phyloP scores from a whole-genome alignment of 768 basidiomycete species.

The Termitomyces titanicus region DNA sequence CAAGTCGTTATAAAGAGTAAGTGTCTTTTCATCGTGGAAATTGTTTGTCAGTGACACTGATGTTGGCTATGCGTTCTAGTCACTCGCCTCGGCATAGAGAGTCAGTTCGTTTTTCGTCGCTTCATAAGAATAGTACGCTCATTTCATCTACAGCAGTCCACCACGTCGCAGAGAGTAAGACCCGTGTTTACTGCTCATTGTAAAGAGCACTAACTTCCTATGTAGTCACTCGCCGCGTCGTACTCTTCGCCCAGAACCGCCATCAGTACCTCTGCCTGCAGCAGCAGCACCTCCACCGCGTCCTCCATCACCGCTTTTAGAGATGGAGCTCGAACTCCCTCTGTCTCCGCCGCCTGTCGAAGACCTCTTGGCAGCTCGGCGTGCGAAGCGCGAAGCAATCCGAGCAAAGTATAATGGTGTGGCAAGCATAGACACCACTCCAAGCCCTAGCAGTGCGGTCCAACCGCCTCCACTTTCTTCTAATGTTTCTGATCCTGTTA shows the following conservation, averaged over 20 bases:
- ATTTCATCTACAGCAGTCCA: neutral
- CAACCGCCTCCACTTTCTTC: constrained; percentile 62
- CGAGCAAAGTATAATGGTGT: constrained; percentile 68
- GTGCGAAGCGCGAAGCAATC: constrained; percentile 73
- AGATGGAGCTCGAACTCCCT: constrained; percentile 53
- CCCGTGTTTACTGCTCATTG: neutral
- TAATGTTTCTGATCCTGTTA: constrained; percentile 57
- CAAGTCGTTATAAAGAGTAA: constrained; percentile 3
- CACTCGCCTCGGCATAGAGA: constrained; percentile 1
- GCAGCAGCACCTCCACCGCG: constrained; percentile 6
- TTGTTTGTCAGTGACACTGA: neutral
- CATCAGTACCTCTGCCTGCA: neutral
- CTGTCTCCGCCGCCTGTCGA: constrained; percentile 56
- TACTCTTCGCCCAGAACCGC: constrained; percentile 19
- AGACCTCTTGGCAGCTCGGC: constrained; percentile 61
- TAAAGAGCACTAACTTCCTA: neutral
- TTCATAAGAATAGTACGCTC: neutral
- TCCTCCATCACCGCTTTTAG: constrained; percentile 21
- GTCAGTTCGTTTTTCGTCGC: neutral
- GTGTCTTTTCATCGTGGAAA: neutral
- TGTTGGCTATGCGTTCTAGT: neutral
- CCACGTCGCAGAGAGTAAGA: constrained; percentile 1
- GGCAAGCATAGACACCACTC: constrained; percentile 44
- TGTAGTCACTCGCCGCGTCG: constrained; percentile 64
- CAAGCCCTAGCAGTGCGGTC: constrained; percentile 71